Evolutionary conservation across 257 asterid species (phyloP).

Genomic region (Gardenia jasminoides): DNA sequence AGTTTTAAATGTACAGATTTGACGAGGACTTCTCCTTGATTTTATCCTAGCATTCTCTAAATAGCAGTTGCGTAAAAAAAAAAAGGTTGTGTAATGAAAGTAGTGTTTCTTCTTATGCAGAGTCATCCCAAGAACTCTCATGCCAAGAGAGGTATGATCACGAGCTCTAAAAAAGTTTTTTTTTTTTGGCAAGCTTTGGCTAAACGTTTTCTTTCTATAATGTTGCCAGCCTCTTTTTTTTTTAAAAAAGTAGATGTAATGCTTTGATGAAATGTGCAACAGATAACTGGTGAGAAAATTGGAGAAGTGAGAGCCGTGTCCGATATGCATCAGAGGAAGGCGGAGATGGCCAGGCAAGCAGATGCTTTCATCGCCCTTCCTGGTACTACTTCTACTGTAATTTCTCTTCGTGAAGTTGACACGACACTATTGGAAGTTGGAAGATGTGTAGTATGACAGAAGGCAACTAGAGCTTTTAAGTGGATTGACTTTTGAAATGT

Average conservation of each 20-base stretch:
- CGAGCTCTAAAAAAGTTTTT: background rate
- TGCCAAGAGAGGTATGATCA: conserved; percentile 79
- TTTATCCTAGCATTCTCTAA: background rate
- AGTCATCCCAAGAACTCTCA: conserved; percentile 85
- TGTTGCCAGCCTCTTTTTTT: background rate
- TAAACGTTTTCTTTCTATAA: background rate
- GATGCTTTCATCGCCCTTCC: conserved; percentile 98
- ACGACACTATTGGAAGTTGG: background rate
- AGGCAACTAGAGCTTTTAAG: background rate
- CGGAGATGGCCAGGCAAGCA: conserved; percentile 95
- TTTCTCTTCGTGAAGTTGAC: background rate
- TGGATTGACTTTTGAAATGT: background rate
- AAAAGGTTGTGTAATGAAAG: background rate
- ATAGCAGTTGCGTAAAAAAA: too few species aligned
- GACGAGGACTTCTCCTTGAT: background rate
- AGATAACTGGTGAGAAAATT: conserved; percentile 74
- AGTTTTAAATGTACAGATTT: background rate
- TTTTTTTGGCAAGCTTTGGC: background rate
- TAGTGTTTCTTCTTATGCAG: conserved; percentile 39
- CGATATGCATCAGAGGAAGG: conserved; percentile 92
- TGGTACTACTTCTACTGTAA: conserved; percentile 32
- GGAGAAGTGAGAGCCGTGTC: conserved; percentile 91
- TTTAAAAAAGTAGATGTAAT: too few species aligned
- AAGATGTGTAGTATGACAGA: background rate
- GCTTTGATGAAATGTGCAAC: background rate